These are phyloP conservation scores for Verticillium zaregamsianum DNA, from an alignment of 2,329 filamentous ascomycete species.

Conservation along the genomic window DNA sequence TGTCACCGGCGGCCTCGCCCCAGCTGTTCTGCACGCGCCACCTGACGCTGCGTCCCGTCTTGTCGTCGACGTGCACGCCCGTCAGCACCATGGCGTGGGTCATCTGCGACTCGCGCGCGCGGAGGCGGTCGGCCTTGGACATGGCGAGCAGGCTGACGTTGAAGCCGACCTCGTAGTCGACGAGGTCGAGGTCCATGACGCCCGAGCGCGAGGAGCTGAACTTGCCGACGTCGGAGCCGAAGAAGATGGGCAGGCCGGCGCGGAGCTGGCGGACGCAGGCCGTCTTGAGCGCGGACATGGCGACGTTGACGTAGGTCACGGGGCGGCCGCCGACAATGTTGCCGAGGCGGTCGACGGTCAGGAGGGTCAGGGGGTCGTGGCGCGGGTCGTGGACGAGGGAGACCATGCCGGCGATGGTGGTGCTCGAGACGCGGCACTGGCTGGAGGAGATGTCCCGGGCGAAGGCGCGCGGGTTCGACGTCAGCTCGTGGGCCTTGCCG, in stretches of 20 bases:
- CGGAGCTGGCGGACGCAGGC: conserved; percentile 74
- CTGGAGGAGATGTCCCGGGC: conserved; percentile 61
- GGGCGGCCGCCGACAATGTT: conserved; percentile 75
- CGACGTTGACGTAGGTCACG: conserved; percentile 79
- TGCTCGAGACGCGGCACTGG: conserved; percentile 54
- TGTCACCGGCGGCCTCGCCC: conserved; percentile 64
- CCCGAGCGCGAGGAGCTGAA: conserved; percentile 65
- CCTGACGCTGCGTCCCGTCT: conserved; percentile 56
- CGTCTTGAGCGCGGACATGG: conserved; percentile 66
- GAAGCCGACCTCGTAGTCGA: conserved; percentile 81
- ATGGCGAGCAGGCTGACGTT: conserved; percentile 69
- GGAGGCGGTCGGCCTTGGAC: conserved; percentile 70
- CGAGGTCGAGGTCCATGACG: conserved; percentile 75
- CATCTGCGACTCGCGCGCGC: conserved; percentile 75
- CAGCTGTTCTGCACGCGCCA: conserved; percentile 90
- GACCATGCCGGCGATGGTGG: conserved; percentile 65
- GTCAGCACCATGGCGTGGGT: conserved; percentile 92
- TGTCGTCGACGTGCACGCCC: conserved; percentile 70
- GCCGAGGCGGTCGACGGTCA: conserved; percentile 75
- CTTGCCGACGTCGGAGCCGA: conserved; percentile 84
- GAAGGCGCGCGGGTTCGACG: conserved; percentile 66
- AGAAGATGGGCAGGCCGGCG: conserved; percentile 78
- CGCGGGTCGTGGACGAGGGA: conserved; percentile 84
- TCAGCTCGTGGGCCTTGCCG: conserved; percentile 59
- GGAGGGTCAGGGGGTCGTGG: conserved; percentile 65